Evolutionary conservation across 345 rosid species (phyloP).

Genomic region (Gossypium raimondii): DNA sequence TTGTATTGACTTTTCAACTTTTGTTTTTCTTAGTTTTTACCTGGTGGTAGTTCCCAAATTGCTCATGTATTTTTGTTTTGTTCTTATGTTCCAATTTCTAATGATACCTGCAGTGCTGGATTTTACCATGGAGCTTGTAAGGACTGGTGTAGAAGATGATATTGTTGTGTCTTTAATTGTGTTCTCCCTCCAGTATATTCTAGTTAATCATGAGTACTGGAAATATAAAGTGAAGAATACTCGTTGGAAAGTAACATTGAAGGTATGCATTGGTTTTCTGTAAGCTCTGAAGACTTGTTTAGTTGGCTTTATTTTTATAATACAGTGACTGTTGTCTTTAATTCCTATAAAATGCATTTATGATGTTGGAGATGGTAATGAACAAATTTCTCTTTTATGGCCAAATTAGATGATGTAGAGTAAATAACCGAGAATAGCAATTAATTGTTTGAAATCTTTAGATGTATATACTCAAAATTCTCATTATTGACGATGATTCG

Average conservation of each 20-base stretch:
- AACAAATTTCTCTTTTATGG: not conserved
- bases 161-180: conserved; percentile 56
- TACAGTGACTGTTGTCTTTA: not conserved
- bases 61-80: not conserved
- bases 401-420: not conserved
- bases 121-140: conserved; percentile 70
- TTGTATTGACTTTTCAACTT: not conserved
- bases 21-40: not conserved
- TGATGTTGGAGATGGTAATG: not conserved
- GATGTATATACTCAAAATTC: not conserved
- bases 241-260: conserved; percentile 78
- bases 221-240: conserved; percentile 60
- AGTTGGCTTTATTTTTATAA: conserved; percentile 1
- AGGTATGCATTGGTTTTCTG: conserved; percentile 37
- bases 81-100: conserved; percentile 21
- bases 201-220: conserved; percentile 80
- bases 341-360: not conserved
- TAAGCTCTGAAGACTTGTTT: conserved; percentile 6
- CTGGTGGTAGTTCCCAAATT: not conserved
- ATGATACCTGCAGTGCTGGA: conserved; percentile 70
- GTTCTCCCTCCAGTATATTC: conserved; percentile 75
- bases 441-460: not conserved
- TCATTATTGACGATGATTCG: not conserved
- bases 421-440: not conserved
- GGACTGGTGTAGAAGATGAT: conserved; percentile 66